Evolutionary conservation across 768 basidiomycete species (phyloP).

Genomic region (Pulveroboletus frians): DNA sequence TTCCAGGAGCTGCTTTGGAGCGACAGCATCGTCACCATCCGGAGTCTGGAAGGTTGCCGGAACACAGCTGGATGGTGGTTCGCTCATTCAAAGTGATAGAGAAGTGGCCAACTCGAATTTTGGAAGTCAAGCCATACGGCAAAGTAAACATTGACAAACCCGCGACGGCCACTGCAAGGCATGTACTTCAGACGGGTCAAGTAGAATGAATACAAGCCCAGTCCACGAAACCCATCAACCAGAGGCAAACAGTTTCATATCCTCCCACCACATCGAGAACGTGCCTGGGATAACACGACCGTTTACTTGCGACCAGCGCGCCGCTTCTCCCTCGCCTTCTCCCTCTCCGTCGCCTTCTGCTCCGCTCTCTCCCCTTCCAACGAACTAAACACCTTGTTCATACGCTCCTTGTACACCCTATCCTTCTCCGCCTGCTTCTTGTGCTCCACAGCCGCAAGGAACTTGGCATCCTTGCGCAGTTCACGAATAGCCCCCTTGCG

Average conservation of each 20-base stretch:
- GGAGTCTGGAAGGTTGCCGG: slow-evolving; percentile 32
- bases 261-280: no score
- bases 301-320: slow-evolving; percentile 74
- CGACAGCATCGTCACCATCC: slow-evolving; percentile 18
- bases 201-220: no score
- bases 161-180: no score
- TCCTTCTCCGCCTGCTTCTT: slow-evolving; percentile 86
- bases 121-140: no score
- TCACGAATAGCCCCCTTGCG: slow-evolving; percentile 95
- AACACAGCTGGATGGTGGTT: slow-evolving; percentile 21
- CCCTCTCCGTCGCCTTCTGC: slow-evolving; percentile 87
- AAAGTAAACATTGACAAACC: no score
- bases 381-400: slow-evolving; percentile 75
- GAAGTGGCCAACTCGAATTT: not conserved
- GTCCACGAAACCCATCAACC: no score
- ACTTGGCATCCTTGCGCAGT: slow-evolving; percentile 89
- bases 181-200: no score
- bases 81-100: slow-evolving; percentile 19
- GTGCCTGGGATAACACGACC: not conserved
- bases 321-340: slow-evolving; percentile 71
- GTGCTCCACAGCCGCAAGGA: slow-evolving; percentile 85
- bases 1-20: slow-evolving; percentile 38
- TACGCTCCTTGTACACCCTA: slow-evolving; percentile 66
- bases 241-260: no score
- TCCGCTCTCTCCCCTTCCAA: slow-evolving; percentile 89